A percentile compares a stretch with the other conserved stretches of the same genome.
Conservation (phyloP, 768 basidiomycete genomes). For the Leccinum arenicola region DNA sequence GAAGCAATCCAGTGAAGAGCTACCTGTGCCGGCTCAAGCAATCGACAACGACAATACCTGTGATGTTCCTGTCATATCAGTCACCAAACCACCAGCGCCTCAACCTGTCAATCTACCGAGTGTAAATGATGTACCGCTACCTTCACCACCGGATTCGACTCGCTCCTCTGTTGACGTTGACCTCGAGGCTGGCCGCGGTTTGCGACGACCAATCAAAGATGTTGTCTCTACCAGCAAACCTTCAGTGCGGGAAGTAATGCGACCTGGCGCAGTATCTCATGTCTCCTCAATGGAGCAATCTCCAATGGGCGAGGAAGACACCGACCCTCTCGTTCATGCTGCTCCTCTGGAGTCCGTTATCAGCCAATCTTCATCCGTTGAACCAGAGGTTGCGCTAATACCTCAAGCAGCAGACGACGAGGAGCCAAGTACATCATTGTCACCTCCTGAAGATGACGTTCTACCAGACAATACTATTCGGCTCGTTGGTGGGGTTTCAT, state of each 20-base stretch:
- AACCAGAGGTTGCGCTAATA: slow-evolving; percentile 6
- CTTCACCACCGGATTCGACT: slow-evolving; percentile 45
- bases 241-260: slow-evolving; percentile 10
- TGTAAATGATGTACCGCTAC: slow-evolving; percentile 47
- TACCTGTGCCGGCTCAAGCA: slow-evolving; percentile 23
- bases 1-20: slow-evolving; percentile 24
- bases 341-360: slow-evolving; percentile 32
- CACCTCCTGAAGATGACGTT: slow-evolving; percentile 17
- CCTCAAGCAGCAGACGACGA: slow-evolving; percentile 4
- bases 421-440: slow-evolving; percentile 8
- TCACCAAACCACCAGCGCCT: slow-evolving; percentile 72
- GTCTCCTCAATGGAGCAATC: slow-evolving; percentile 20
- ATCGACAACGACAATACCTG: slow-evolving; percentile 17
- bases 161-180: slow-evolving; percentile 36
- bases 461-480: slow-evolving; percentile 48
- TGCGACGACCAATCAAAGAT: slow-evolving; percentile 33
- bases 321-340: slow-evolving; percentile 50
- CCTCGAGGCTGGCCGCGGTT: slow-evolving; percentile 40
- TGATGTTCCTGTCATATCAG: slow-evolving; percentile 52
- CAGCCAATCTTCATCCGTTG: slow-evolving; percentile 31
- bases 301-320: slow-evolving; percentile 31
- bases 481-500: slow-evolving; percentile 53
- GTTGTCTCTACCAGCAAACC: slow-evolving; percentile 15
- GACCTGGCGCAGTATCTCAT: slow-evolving; percentile 9
- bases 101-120: slow-evolving; percentile 69